Conservation (phyloP, 1,139 yeast species). For the Lodderomyces parapsilosis region DNA sequence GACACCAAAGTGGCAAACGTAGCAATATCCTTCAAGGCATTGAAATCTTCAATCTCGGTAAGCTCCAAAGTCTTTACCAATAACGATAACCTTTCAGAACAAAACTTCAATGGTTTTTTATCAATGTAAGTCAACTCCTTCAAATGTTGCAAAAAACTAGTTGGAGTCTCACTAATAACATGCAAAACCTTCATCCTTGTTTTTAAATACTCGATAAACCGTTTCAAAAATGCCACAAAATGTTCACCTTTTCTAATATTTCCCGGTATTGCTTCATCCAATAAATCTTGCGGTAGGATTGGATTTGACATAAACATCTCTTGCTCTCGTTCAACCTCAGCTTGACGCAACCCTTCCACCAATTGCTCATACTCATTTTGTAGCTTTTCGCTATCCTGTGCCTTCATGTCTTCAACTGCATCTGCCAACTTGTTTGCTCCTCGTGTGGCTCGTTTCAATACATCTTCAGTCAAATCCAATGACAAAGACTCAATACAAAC, state of each 20-base stretch:
- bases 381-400: constrained; percentile 75
- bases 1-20: constrained; percentile 95
- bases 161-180: constrained; percentile 95
- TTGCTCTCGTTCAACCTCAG: constrained; percentile 72
- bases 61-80: constrained; percentile 87
- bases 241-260: constrained; percentile 96
- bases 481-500: constrained; percentile 96
- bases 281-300: constrained; percentile 75
- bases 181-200: constrained; percentile 97
- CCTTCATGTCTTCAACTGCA: constrained; percentile 80
- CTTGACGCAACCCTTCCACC: constrained; percentile 83
- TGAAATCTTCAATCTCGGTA: constrained; percentile 84
- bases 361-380: constrained; percentile 89
- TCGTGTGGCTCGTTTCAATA: constrained; percentile 43
- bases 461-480: constrained; percentile 61
- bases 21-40: constrained; percentile 91
- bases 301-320: constrained; percentile 89
- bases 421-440: constrained; percentile 79
- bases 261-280: constrained; percentile 95
- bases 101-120: constrained; percentile 83
- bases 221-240: constrained; percentile 84
- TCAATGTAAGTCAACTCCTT: constrained; percentile 93
- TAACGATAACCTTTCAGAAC: constrained; percentile 86
- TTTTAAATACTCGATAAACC: constrained; percentile 91
- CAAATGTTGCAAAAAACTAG: constrained; percentile 85